These are phyloP conservation scores for Psilocybe tampanensis DNA, from an alignment of 768 basidiomycete species.

Conservation along the genomic window DNA sequence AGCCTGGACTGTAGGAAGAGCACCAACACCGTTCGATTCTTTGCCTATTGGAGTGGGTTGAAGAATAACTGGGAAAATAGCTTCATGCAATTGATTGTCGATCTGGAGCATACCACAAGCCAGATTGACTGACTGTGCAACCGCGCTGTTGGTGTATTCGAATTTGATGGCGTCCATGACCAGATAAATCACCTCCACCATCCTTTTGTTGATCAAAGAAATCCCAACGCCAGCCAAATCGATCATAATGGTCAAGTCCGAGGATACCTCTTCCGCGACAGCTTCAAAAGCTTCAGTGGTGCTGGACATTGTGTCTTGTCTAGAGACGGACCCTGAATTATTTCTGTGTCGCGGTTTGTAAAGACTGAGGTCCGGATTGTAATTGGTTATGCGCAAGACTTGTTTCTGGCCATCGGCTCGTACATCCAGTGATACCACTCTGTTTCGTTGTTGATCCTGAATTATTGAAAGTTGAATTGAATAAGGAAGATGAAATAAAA, in stretches of 20 bases:
- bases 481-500: neutral
- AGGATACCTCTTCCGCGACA: slow-evolving; percentile 69
- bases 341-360: slow-evolving; percentile 77
- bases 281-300: slow-evolving; percentile 83
- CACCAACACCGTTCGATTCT: slow-evolving; percentile 73
- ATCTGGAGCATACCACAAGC: slow-evolving; percentile 89
- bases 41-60: slow-evolving; percentile 90
- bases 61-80: slow-evolving; percentile 90
- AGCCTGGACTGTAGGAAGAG: slow-evolving; percentile 86
- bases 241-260: slow-evolving; percentile 67
- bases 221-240: slow-evolving; percentile 91
- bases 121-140: slow-evolving; percentile 79
- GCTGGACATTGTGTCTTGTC: slow-evolving; percentile 73
- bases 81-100: slow-evolving; percentile 98
- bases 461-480: neutral
- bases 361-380: slow-evolving; percentile 80
- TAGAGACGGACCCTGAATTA: slow-evolving; percentile 45
- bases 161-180: slow-evolving; percentile 79
- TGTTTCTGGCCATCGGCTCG: slow-evolving; percentile 88
- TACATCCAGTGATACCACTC: slow-evolving; percentile 85
- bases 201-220: slow-evolving; percentile 84
- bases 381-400: slow-evolving; percentile 83
- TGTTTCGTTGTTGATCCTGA: slow-evolving; percentile 58
- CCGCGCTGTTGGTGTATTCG: slow-evolving; percentile 79
- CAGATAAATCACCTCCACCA: slow-evolving; percentile 90